These are phyloP conservation scores for Eimeria maxima DNA, from an alignment of 169 alveolate species.

Conservation along the genomic window DNA sequence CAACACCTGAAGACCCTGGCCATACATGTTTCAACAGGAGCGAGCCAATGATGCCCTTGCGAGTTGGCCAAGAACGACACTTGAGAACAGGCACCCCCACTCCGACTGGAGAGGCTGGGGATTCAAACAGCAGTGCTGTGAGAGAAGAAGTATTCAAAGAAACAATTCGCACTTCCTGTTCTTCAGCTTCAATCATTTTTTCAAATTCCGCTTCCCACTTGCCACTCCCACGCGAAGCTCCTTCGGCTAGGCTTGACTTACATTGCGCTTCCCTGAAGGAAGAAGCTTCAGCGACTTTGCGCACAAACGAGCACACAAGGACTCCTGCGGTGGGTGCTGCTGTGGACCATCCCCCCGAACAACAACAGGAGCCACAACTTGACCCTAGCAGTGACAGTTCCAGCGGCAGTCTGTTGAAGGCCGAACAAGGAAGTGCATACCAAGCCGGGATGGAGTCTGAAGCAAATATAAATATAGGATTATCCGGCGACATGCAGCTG, in stretches of 20 bases:
- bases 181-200: neutral
- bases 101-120: neutral
- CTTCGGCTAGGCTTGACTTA: neutral
- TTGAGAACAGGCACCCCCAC: neutral
- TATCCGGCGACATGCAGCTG: neutral
- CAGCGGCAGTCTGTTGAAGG: neutral
- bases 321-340: neutral
- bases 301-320: neutral
- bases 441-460: neutral
- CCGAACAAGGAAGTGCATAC: neutral
- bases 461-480: neutral
- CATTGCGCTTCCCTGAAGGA: slow-evolving; percentile 2
- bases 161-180: neutral
- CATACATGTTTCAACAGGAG: neutral
- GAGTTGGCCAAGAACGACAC: neutral
- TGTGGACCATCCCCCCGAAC: neutral
- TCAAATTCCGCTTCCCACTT: neutral
- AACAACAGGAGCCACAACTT: neutral
- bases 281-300: neutral
- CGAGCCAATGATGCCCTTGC: neutral
- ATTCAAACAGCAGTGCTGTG: neutral
- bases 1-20: neutral
- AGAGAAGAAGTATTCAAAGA: neutral
- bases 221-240: neutral
- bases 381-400: neutral